phyloP scores from a whole-genome alignment of 208 protist genomes.

The Trypanosoma melophagium region DNA sequence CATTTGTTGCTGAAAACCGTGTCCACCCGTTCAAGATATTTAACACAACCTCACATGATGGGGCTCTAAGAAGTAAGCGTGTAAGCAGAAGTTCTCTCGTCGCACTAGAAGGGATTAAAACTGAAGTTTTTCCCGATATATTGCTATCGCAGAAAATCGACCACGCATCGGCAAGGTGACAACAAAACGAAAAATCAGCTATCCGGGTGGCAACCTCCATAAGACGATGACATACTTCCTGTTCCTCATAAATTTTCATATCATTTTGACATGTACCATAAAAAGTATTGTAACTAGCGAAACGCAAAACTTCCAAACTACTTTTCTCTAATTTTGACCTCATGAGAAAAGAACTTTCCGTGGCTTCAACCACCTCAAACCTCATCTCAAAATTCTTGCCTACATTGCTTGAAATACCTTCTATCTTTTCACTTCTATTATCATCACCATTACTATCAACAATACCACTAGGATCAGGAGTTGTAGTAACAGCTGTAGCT shows the following conservation, averaged over 20 bases:
- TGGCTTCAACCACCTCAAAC: neutral
- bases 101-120: conserved; percentile 3
- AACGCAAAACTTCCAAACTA: conserved; percentile 20
- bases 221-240: conserved; percentile 28
- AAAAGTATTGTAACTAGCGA: conserved; percentile 3
- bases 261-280: neutral
- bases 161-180: neutral
- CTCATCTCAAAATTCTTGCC: neutral
- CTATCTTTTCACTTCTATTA: too few relatives aligned
- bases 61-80: conserved; percentile 13
- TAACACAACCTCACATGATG: conserved; percentile 14
- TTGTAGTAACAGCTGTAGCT: neutral
- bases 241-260: conserved; percentile 9
- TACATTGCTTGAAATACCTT: too few relatives aligned
- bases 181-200: conserved; percentile 23
- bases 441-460: too few relatives aligned
- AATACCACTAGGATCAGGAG: too few relatives aligned
- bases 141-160: neutral
- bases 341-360: neutral
- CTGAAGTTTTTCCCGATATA: neutral
- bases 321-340: conserved; percentile 14
- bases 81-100: conserved; percentile 23
- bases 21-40: conserved; percentile 15
- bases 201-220: conserved; percentile 18
- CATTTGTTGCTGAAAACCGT: neutral